Percentiles rank a stretch among this genome's conserved stretches.
Evolutionary conservation across 1,284 basidiomycete genomes (phyloP).

Genomic region (Melanopsichium pennsylvanicum): DNA sequence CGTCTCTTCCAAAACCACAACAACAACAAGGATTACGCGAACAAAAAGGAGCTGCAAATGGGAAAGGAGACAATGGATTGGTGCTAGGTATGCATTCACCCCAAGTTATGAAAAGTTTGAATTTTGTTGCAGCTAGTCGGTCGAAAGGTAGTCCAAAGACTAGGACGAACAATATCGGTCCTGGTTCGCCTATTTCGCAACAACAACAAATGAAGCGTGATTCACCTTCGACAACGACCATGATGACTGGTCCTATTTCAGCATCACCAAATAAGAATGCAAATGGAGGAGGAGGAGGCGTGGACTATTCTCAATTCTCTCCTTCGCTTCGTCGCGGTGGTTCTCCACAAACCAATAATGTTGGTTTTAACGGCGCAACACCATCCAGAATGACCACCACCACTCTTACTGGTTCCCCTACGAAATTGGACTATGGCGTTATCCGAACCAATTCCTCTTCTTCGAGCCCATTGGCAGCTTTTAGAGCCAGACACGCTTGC

Average conservation of each 20-base stretch:
- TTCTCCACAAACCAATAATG: too few relatives aligned
- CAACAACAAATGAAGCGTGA: slow-evolving; percentile 1
- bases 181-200: slow-evolving; percentile 34
- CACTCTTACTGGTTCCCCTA: too few relatives aligned
- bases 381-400: too few relatives aligned
- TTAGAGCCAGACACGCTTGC: slow-evolving; percentile 70
- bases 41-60: too few relatives aligned
- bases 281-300: too few relatives aligned
- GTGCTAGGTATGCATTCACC: slow-evolving; percentile 36
- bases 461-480: slow-evolving; percentile 70
- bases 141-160: slow-evolving; percentile 42
- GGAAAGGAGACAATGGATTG: not conserved
- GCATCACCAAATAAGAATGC: too few relatives aligned
- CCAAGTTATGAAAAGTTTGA: slow-evolving; percentile 24
- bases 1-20: not conserved
- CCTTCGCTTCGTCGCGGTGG: slow-evolving; percentile 15
- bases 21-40: not conserved
- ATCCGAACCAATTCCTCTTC: slow-evolving; percentile 68
- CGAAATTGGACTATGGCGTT: too few relatives aligned
- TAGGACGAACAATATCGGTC: slow-evolving; percentile 18
- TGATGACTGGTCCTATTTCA: too few relatives aligned
- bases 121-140: slow-evolving; percentile 40
- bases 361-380: too few relatives aligned
- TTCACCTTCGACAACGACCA: too few relatives aligned
- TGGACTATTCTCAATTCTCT: slow-evolving; percentile 41